Evolutionary conservation across 345 rosid species (phyloP).

Genomic region (Orychophragmus violaceus): DNA sequence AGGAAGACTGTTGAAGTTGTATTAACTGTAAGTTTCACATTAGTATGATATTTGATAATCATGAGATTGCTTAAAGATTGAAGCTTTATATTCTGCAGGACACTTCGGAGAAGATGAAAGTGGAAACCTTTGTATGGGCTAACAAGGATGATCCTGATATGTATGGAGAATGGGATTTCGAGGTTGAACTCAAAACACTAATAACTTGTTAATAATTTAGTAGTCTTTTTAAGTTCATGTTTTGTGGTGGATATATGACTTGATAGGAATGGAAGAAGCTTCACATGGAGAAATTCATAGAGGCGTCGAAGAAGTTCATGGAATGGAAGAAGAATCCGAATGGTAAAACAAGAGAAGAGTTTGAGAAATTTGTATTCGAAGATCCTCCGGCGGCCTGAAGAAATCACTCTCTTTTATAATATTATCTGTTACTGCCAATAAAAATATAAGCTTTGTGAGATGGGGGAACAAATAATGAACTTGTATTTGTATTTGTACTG

Average conservation of each 20-base stretch:
- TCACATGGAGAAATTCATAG: constrained; percentile 59
- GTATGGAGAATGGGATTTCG: constrained; percentile 86
- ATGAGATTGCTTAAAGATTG: not conserved
- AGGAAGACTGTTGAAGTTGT: constrained; percentile 57
- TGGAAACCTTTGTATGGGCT: constrained; percentile 55
- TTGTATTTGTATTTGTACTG: not conserved
- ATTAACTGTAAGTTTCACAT: constrained; percentile 35
- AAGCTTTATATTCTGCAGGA: constrained; percentile 39
- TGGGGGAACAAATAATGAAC: not conserved
- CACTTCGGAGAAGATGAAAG: constrained; percentile 37
- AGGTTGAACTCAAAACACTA: constrained; percentile 36
- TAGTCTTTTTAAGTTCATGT: not conserved
- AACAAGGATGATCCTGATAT: constrained; percentile 58
- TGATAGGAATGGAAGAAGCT: constrained; percentile 60
- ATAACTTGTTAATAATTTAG: not conserved
- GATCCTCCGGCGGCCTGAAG: constrained; percentile 15
- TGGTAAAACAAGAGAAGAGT: constrained; percentile 53
- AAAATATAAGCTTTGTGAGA: not conserved
- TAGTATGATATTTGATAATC: not conserved
- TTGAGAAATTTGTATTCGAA: constrained; percentile 41
- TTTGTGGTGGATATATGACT: not conserved
- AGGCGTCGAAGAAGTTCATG: constrained; percentile 53
- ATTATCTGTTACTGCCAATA: not conserved
- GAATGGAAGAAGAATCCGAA: constrained; percentile 68
- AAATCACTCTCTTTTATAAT: not conserved